Evolutionary conservation across 495 filamentous ascomycete species (phyloP), one percentile per base, ranked within the genome.

Genomic region (Trichocladium antarcticum): DNA sequence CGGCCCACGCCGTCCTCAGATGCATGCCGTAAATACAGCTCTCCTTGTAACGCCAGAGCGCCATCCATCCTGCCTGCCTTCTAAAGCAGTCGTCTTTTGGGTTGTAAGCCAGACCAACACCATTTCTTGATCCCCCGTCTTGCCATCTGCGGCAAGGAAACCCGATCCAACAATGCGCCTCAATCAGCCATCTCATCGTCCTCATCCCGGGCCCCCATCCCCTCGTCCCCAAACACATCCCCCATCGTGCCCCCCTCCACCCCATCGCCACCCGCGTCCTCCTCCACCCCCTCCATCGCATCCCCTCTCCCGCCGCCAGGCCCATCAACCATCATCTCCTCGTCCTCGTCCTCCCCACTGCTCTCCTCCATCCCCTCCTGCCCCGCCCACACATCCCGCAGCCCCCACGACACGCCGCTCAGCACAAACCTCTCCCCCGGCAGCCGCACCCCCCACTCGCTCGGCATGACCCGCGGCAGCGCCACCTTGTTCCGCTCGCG

Each of bases 361-460:
- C 40, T 75, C 76, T 52, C 77, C 76, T 50, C 54, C 28, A 39
- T 42, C 32, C 61, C 57, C 8, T 56, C 66, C 47, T 67, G 69
- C 27, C 65, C 74, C 11, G 69, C 74, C 85, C 85, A 94, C 47
- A 81, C 77, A 42, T 89, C 85, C 62, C 78, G 80, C 67, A 96
- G 61, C 32, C 80, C 78, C 92, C 92, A 98, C 49, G 80, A 80
- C 15, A 77, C 72, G 0, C 92, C 92, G 22, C 83, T 93, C 45
- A 95, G 71, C 54, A 90, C 89, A 61, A 94, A 97, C 61, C 86
- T 74, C 78, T 98, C 92, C 47, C 83, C 83, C 32, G 92, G 92
- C 55, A 98, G 66, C 37, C 88, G 72, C 48, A 92, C 78, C 12
- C 92, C 92, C 68, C 78, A 88, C 53, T 89, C 89, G 47, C 79